These are phyloP conservation scores for Lachnellula subtilissima DNA, from an alignment of 2,329 filamentous ascomycete genomes.

Conservation along the genomic window DNA sequence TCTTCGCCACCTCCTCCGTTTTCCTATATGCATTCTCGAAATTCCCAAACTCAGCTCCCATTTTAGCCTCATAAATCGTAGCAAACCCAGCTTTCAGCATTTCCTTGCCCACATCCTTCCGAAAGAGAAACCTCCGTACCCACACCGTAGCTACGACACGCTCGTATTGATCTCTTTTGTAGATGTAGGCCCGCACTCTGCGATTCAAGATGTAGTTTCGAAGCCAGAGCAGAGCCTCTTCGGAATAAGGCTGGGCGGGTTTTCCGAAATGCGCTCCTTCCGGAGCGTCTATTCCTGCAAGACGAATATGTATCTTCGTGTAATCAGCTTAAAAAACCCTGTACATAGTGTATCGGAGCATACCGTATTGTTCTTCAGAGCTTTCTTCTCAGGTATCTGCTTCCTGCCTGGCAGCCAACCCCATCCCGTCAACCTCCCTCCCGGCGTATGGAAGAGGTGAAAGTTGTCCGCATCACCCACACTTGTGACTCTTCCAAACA, in stretches of 20 bases:
- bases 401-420: conserved; percentile 74
- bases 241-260: conserved; percentile 76
- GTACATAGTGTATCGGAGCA: conserved; percentile 24
- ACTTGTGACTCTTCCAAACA: conserved; percentile 84
- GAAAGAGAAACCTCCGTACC: conserved; percentile 60
- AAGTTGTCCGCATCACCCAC: conserved; percentile 98
- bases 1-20: conserved; percentile 63
- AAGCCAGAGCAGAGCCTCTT: conserved; percentile 81
- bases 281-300: conserved; percentile 90
- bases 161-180: conserved; percentile 86
- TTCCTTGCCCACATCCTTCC: conserved; percentile 78
- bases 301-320: conserved; percentile 72
- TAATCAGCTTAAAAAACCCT: conserved; percentile 8
- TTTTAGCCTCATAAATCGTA: conserved; percentile 90
- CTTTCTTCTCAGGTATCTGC: conserved; percentile 59
- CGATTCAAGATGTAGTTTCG: conserved; percentile 63
- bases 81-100: conserved; percentile 84
- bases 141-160: conserved; percentile 83
- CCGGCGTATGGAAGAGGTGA: conserved; percentile 88
- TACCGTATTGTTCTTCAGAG: conserved; percentile 75
- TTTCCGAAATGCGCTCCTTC: conserved; percentile 90
- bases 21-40: conserved; percentile 58
- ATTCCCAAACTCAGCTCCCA: conserved; percentile 81
- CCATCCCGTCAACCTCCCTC: conserved; percentile 84
- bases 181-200: conserved; percentile 76